Base-by-base conservation (phyloP, 805 yeast species). In the Wickerhamiella azyma region DNA sequence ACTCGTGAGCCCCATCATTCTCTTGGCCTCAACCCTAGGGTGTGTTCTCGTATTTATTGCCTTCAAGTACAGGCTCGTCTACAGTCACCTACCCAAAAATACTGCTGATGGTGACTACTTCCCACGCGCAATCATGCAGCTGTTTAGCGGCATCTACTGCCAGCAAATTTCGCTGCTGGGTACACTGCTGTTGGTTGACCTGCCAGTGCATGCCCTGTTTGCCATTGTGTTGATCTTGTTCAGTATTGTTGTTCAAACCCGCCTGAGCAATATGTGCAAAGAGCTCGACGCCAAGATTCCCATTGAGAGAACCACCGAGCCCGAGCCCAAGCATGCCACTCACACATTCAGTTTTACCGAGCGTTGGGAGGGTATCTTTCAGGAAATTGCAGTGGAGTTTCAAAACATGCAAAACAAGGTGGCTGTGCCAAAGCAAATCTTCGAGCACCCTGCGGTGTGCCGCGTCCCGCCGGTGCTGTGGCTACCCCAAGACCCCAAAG, bases 101-200 rank as follows among this genome's bases (percentile, higher is more conserved):
- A 60, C 58, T 19, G 59, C 66, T 2, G 56, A 56, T 28, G 96
- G 95, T 0, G 68, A 66, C 48, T 66, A 81, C 39, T 86, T 83
- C 59, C 83, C 92, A 1, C 67, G 68, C 2, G 94, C 94, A 0
- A 61, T 86, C 16, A 69, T 81, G 48, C 94, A 85, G 48, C 61
- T 86, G 38, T 85, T 81, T 55, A 69, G 82, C 0, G 96, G 96
- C 0, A 64, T 86, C 1, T 86, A 86, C 59, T 83, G 86, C 55
- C 67, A 84, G 56, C 94, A 86, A 56, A 66, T 80, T 32, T 81
- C 88, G 51, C 62, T 86, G 54, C 70, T 83, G 37, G 96, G 96
- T 0, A 64, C 85, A 9, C 79, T 84, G 53, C 72, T 83, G 37
- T 61, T 82, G 13, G 79, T 79, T 50, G 66, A 68, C 55, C 44